Base-by-base conservation (phyloP, 139 green algal genomes). In the Haematococcus lacustris region DNA sequence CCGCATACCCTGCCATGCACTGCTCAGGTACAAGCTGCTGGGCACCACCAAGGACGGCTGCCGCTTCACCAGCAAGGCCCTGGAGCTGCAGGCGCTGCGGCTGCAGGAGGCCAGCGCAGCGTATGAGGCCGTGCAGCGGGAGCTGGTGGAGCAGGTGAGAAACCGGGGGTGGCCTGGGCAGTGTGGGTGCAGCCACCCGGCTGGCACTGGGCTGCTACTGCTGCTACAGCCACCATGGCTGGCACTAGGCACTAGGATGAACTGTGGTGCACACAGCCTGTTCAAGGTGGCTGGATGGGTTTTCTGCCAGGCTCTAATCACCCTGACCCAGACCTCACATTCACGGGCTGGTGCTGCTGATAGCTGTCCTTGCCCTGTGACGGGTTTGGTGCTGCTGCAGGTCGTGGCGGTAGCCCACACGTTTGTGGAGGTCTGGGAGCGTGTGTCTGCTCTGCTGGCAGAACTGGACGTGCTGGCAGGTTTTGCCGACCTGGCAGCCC, bases 41-140 rank as follows among this genome's bases (percentile, higher is more conserved):
- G 91, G 97, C 78, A 92, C 89, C 26, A 84, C 88, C 71, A 98
- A 98, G 85, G 94, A 98, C 76, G 95, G 94, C 59, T 88, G 89
- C 57, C 97, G 97, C 85, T 99, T 99, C 90, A 96, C 91, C 32
- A 96, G 80, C 82, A 73, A 78, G 51, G 62, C 78, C 25, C 83
- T 98, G 40, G 76, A 82, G 47, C 69, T 79, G 9, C 84, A 89
- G 13, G 92, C 93, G 6, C 76, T 91, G 63, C 69, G 75, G 23
- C 84, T 96, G 63, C 74, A 85, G 64, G 64, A 64, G 7, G 47
- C 47, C 30, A 33, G n/a, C 1, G 77, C 79, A 37, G 71, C 88
- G 38, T 98, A 98, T 70, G 79, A 92, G 47, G 65, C 69, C 9
- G 76, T 89, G 65, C 93, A 97, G 83, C 76, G 77, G 33, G 79